A percentile compares a stretch with the other conserved stretches of the same genome.
Conservation (phyloP, 2,329 filamentous ascomycete genomes). For the Dryadomyces quercus-mongolicae region DNA sequence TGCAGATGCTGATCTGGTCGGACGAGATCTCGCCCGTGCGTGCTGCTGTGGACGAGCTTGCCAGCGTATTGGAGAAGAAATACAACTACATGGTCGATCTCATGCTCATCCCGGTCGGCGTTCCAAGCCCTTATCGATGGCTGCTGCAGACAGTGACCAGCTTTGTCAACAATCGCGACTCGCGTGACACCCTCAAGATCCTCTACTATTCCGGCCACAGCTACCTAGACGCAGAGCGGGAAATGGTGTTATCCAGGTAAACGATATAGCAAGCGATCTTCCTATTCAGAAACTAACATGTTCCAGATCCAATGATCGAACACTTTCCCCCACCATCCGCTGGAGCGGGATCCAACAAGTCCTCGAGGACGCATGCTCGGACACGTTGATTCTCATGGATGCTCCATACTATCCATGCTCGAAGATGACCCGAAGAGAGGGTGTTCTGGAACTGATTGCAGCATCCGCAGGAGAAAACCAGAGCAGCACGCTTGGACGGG, state of each 20-base stretch:
- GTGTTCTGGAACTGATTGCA: conserved; percentile 44
- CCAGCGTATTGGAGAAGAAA: conserved; percentile 35
- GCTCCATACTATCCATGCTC: conserved; percentile 44
- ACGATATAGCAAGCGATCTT: conserved; percentile 8
- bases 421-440: conserved; percentile 36
- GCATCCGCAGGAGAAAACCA: conserved; percentile 43
- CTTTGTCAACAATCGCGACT: conserved; percentile 40
- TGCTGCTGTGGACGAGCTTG: conserved; percentile 33
- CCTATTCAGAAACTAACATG: no score
- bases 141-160: conserved; percentile 36
- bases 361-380: conserved; percentile 41
- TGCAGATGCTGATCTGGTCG: conserved; percentile 43
- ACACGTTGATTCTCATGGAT: conserved; percentile 47
- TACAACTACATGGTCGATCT: conserved; percentile 39
- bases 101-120: conserved; percentile 35
- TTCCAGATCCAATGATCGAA: not conserved
- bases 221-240: conserved; percentile 39
- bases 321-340: conserved; percentile 29
- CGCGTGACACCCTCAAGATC: conserved; percentile 44
- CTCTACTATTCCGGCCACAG: conserved; percentile 46
- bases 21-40: conserved; percentile 36
- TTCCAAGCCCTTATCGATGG: conserved; percentile 38
- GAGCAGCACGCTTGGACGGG: conserved; percentile 31
- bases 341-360: conserved; percentile 46
- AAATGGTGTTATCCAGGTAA: conserved; percentile 47